Conservation (phyloP, 2,329 filamentous ascomycete genomes). For the Fusarium sp. region DNA sequence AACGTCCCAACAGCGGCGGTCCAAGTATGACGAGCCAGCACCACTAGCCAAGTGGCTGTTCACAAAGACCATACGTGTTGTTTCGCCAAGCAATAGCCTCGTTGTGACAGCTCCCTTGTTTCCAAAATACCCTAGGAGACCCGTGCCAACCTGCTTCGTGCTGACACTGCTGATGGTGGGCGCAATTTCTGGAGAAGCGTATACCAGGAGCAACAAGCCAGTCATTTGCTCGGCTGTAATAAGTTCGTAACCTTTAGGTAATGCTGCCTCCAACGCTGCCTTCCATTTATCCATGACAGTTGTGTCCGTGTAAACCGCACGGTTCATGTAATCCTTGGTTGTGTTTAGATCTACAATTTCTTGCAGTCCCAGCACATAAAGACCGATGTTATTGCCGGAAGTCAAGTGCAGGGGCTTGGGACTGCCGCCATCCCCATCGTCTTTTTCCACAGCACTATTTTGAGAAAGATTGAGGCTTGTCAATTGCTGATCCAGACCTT, state of each 20-base stretch:
- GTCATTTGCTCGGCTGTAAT: constrained; percentile 87
- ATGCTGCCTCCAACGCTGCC: constrained; percentile 74
- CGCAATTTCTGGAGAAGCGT: constrained; percentile 81
- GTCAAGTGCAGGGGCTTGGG: constrained; percentile 58
- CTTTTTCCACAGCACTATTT: constrained; percentile 52
- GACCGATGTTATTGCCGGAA: constrained; percentile 77
- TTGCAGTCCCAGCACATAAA: constrained; percentile 92
- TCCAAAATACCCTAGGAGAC: constrained; percentile 90
- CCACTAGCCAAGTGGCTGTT: constrained; percentile 94
- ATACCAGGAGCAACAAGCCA: constrained; percentile 85
- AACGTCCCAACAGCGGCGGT: constrained; percentile 91
- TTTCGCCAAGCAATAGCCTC: constrained; percentile 87
- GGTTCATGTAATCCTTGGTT: constrained; percentile 79
- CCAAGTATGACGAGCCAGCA: constrained; percentile 78
- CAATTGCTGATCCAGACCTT: constrained; percentile 74
- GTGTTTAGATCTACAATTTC: constrained; percentile 90
- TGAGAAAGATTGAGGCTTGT: constrained; percentile 63
- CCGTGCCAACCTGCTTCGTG: constrained; percentile 86
- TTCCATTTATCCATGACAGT: constrained; percentile 83
- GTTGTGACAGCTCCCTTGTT: constrained; percentile 93
- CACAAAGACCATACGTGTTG: constrained; percentile 87
- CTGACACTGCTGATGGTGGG: constrained; percentile 84
- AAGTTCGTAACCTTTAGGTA: constrained; percentile 81
- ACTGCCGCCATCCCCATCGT: constrained; percentile 49
- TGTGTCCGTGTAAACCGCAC: constrained; percentile 75